Evolutionary conservation across 106 monocot genomes (phyloP).

Genomic region (Cymbidium sinense): DNA sequence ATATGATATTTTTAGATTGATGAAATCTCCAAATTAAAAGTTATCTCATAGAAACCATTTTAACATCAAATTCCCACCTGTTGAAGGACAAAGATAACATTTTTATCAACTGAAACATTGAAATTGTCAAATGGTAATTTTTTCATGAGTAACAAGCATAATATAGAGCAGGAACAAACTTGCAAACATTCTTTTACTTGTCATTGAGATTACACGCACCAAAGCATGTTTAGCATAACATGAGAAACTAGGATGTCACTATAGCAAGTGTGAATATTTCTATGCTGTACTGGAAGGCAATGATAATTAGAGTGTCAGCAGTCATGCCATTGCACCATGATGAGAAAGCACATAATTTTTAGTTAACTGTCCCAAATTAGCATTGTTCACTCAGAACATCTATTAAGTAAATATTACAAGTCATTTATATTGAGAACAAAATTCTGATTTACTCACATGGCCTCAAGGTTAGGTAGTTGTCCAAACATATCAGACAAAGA

Average conservation of each 20-base stretch:
- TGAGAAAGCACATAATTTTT: neutral
- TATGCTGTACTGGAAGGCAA: neutral
- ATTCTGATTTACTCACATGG: slow-evolving; percentile 16
- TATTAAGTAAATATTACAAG: neutral
- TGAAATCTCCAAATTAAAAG: neutral
- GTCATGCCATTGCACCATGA: neutral
- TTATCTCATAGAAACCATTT: neutral
- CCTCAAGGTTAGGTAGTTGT: slow-evolving; percentile 11
- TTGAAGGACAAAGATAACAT: neutral
- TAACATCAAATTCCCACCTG: neutral
- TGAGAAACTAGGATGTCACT: neutral
- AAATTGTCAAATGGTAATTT: neutral
- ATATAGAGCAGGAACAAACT: neutral
- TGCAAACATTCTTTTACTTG: neutral
- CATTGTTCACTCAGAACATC: neutral
- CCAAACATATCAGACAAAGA: slow-evolving; percentile 19
- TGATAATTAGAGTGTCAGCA: neutral
- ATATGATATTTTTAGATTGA: neutral
- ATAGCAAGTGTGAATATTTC: neutral
- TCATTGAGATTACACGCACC: too few relatives aligned
- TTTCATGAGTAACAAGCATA: neutral
- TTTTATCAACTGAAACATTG: neutral
- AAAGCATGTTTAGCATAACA: neutral
- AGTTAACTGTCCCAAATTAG: neutral
- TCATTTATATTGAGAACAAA: neutral